Conservation (phyloP, 306 rosid genomes). For the Malus domestica region ASM211411v1 NC_041795.1:30195501-30196000, state of each 20-base stretch:
- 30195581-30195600: conserved; percentile 61
- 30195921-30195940: conserved; percentile 19
- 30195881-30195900: background rate
- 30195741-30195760: conserved; percentile 77
- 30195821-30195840: conserved; percentile 74
- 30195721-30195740: conserved; percentile 62
- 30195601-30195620: conserved; percentile 56
- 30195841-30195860: conserved; percentile 50
- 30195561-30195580: conserved; percentile 56
- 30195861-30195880: conserved; percentile 19
- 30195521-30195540: conserved; percentile 76
- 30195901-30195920: conserved; percentile 35
- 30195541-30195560: conserved; percentile 72
- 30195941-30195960: conserved; percentile 14
- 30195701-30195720: conserved; percentile 75
- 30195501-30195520: conserved; percentile 62
- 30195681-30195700: conserved; percentile 68
- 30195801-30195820: conserved; percentile 78
- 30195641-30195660: conserved; percentile 80
- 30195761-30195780: conserved; percentile 63
- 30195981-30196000: background rate
- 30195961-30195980: background rate
- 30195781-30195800: conserved; percentile 76
- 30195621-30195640: conserved; percentile 73
- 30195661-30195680: conserved; percentile 83